These are phyloP conservation scores for Trametes cingulata DNA, from an alignment of 768 basidiomycete genomes.

Conservation along the genomic window DNA sequence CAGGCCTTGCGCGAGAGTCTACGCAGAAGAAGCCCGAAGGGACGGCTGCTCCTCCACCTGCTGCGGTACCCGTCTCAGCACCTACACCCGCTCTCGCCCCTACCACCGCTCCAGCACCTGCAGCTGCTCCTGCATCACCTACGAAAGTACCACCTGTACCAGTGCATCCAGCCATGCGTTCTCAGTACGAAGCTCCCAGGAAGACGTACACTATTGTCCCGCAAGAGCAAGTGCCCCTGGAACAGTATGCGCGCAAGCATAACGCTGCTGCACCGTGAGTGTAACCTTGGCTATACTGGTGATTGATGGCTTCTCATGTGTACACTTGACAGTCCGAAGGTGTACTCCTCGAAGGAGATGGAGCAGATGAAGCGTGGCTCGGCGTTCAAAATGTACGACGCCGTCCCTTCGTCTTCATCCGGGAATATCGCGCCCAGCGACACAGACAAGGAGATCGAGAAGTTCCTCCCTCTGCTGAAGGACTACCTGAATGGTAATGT, in stretches of 20 bases:
- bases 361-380: slow-evolving; percentile 37
- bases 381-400: slow-evolving; percentile 68
- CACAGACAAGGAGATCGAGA: slow-evolving; percentile 66
- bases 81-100: background rate
- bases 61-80: slow-evolving; percentile 3
- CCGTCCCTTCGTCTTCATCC: slow-evolving; percentile 42
- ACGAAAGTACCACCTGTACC: background rate
- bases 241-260: slow-evolving; percentile 2
- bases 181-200: slow-evolving; percentile 9
- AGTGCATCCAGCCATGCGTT: background rate
- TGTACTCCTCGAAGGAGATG: slow-evolving; percentile 53
- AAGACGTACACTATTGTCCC: slow-evolving; percentile 28
- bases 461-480: slow-evolving; percentile 74
- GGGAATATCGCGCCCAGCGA: slow-evolving; percentile 10
- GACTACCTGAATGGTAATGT: slow-evolving; percentile 66
- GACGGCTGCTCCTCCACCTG: background rate
- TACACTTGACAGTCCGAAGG: slow-evolving; percentile 47
- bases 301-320: background rate
- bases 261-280: slow-evolving; percentile 31
- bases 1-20: slow-evolving; percentile 26
- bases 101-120: background rate
- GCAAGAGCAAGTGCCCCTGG: slow-evolving; percentile 7
- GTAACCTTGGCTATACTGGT: background rate
- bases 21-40: slow-evolving; percentile 5
- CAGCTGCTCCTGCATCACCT: background rate